Conservation (phyloP, 805 yeast species). For the Wickerhamiella occidentalis region DNA sequence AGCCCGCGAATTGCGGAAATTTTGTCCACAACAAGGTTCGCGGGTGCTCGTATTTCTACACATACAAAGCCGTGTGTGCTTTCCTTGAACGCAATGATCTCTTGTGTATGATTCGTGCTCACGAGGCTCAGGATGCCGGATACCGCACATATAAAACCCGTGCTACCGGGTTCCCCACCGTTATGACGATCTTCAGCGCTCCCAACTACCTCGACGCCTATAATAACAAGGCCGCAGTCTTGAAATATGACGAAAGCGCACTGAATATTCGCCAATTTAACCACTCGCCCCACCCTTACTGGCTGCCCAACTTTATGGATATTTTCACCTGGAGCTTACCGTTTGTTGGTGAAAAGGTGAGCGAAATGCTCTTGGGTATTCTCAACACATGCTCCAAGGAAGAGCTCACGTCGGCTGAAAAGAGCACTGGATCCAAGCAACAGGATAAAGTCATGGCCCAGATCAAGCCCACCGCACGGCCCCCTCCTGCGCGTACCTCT, state of each 20-base stretch:
- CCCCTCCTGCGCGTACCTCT: neutral
- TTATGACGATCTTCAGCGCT: conserved; percentile 86
- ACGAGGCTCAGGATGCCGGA: conserved; percentile 96
- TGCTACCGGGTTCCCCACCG: conserved; percentile 76
- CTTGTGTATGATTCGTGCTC: conserved; percentile 83
- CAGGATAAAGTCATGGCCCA: conserved; percentile 9
- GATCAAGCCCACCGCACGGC: conserved; percentile 1
- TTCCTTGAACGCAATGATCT: conserved; percentile 69
- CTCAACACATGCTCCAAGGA: conserved; percentile 92
- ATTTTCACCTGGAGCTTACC: conserved; percentile 96
- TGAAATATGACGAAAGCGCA: conserved; percentile 81
- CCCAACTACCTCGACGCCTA: conserved; percentile 90
- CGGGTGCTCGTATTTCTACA: conserved; percentile 86
- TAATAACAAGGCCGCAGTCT: conserved; percentile 88
- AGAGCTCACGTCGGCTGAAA: conserved; percentile 43
- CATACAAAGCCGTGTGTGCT: conserved; percentile 68
- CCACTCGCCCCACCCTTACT: conserved; percentile 87
- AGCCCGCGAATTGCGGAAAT: conserved; percentile 27
- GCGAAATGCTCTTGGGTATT: conserved; percentile 83
- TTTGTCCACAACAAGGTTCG: conserved; percentile 62
- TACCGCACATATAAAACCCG: conserved; percentile 85
- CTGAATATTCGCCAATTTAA: conserved; percentile 95
- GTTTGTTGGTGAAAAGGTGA: conserved; percentile 90
- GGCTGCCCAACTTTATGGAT: conserved; percentile 94
- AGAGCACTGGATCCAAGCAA: neutral